Evolutionary conservation across 2,329 filamentous ascomycete species (phyloP).

Genomic region (Ceratocystis diversiconidia): DNA sequence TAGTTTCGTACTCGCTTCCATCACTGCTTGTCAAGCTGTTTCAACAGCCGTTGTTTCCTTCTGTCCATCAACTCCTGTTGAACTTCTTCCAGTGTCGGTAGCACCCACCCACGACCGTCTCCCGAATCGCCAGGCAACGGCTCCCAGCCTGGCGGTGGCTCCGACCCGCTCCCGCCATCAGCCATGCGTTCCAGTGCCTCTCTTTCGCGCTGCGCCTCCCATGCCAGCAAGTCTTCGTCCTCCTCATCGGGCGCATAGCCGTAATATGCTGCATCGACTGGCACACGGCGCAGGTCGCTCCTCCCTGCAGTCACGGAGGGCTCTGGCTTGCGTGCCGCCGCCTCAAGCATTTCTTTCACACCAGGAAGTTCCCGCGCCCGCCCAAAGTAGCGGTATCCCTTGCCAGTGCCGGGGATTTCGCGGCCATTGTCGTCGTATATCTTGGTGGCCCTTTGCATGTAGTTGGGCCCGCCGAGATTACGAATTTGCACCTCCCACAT

Average conservation of each 20-base stretch:
- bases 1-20: neutral
- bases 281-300: slow-evolving; percentile 47
- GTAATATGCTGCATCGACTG: slow-evolving; percentile 86
- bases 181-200: slow-evolving; percentile 61
- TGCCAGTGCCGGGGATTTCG: slow-evolving; percentile 61
- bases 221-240: slow-evolving; percentile 63
- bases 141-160: slow-evolving; percentile 53
- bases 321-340: slow-evolving; percentile 45
- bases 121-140: slow-evolving; percentile 74
- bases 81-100: slow-evolving; percentile 84
- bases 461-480: slow-evolving; percentile 92
- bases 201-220: slow-evolving; percentile 71
- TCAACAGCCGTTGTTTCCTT: slow-evolving; percentile 66
- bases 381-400: slow-evolving; percentile 90
- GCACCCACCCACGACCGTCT: slow-evolving; percentile 66
- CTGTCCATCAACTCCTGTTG: slow-evolving; percentile 84
- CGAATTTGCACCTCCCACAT: slow-evolving; percentile 98
- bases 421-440: slow-evolving; percentile 61
- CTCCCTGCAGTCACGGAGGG: slow-evolving; percentile 48
- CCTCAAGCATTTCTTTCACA: slow-evolving; percentile 91
- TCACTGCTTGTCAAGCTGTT: slow-evolving; percentile 46
- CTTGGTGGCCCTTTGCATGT: slow-evolving; percentile 62
- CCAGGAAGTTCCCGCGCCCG: slow-evolving; percentile 79
- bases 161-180: slow-evolving; percentile 23
- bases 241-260: slow-evolving; percentile 90